Evolutionary conservation across 106 monocot genomes (phyloP), one percentile per base, ranked within the genome.

Genomic region (Triglochin maritima): DNA sequence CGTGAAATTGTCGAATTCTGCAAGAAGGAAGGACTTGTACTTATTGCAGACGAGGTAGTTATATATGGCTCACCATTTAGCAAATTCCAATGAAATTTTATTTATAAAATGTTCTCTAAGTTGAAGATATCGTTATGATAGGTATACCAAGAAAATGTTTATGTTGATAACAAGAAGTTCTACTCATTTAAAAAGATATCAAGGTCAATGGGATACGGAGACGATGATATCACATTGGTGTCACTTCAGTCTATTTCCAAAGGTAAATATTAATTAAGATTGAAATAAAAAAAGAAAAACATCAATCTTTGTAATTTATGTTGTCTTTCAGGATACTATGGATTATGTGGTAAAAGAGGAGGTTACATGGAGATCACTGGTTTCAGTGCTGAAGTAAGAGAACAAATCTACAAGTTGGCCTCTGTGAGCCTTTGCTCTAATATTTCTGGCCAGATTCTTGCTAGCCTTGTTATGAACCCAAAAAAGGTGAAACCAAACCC

Each of bases 41-140:
- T 96, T 52, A 79, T 96, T 5, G 95, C 95, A 67, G 95, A 96
- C 74, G 95, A 96, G 87, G 95, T 96, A 5, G 17, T 66, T 10
- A 65, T 29, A 29, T 29, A 29, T 29, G 29, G 29, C 29, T 29
- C 56, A 69, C 5, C 3, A 63, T 60, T 13, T 8, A 8, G 52
- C 11, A 8, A 52, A 52, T 52, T 7, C 52, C 52, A 8, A 6
- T 52, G 9, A 52, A 52, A 8, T 52, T 52, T 11, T 52, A 6
- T 52, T 52, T 2, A 6, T 7, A 52, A 8, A 8, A 52, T 52
- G 7, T 52, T 52, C 7, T 52, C 7, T 11, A 8, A 11, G 11
- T 52, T 52, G 52, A 52, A 8, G 52, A 8, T 2, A 52, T 52
- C 52, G 7, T 8, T 52, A 52, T 11, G 11, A 47, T 61, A 71